Evolutionary conservation across 306 rosid genomes (phyloP).

Genomic region (Abrus precatorius): DNA sequence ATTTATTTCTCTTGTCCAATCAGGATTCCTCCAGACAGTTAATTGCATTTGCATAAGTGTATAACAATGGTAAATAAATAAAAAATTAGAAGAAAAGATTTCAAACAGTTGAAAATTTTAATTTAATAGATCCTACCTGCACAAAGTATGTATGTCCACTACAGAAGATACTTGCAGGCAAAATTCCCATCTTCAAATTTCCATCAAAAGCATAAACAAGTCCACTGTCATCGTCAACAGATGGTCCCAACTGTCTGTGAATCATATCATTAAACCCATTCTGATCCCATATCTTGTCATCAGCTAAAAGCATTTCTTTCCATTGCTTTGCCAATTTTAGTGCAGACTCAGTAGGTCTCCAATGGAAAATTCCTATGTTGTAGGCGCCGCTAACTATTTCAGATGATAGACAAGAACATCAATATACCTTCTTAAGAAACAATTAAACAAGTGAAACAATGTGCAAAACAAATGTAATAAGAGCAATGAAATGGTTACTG

Average conservation of each 20-base stretch:
- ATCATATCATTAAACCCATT: slow-evolving; percentile 87
- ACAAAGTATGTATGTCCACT: slow-evolving; percentile 97
- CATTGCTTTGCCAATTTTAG: slow-evolving; percentile 86
- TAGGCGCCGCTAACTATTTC: slow-evolving; percentile 78
- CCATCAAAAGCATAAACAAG: slow-evolving; percentile 90
- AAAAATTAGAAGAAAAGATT: slow-evolving; percentile 19
- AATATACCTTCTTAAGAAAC: slow-evolving; percentile 35
- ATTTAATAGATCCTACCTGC: slow-evolving; percentile 66
- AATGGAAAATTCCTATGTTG: slow-evolving; percentile 96
- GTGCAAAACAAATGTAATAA: slow-evolving; percentile 33
- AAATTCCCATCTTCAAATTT: slow-evolving; percentile 84
- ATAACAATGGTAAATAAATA: slow-evolving; percentile 9
- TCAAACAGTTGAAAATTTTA: slow-evolving; percentile 12
- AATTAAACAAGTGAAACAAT: slow-evolving; percentile 21
- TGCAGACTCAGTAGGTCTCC: slow-evolving; percentile 89
- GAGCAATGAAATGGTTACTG: slow-evolving; percentile 24
- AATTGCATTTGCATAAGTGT: slow-evolving; percentile 31
- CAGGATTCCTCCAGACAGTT: slow-evolving; percentile 39
- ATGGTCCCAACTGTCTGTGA: slow-evolving; percentile 78
- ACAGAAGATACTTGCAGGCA: slow-evolving; percentile 95
- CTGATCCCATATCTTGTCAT: slow-evolving; percentile 96
- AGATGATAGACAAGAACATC: slow-evolving; percentile 27
- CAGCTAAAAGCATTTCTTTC: slow-evolving; percentile 83
- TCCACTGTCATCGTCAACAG: slow-evolving; percentile 77
- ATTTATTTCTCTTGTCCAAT: slow-evolving; percentile 30